Percentiles rank a stretch among this genome's conserved stretches.
Evolutionary conservation across 352 stramenopile genomes (phyloP).

Genomic region (Phytophthora hibernalis): DNA sequence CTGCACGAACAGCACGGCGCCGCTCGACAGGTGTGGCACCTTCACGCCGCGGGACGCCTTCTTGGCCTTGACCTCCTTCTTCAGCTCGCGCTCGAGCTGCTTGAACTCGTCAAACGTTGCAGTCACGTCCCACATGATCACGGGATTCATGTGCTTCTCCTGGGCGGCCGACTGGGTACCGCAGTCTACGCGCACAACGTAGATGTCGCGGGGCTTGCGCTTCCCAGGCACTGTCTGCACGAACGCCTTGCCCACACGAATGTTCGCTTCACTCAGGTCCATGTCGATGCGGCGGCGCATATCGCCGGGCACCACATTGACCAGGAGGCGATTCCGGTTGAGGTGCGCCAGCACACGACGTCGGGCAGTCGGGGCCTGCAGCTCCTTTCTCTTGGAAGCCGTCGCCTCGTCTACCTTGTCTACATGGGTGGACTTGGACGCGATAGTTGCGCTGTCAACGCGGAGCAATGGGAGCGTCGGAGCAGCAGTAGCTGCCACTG

Average conservation of each 20-base stretch:
- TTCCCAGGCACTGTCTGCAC: conserved; percentile 41
- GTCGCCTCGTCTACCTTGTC: conserved; percentile 35
- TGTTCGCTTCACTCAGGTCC: conserved; percentile 55
- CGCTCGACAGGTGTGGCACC: conserved; percentile 74
- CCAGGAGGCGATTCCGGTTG: conserved; percentile 43
- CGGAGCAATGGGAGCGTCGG: conserved; percentile 44
- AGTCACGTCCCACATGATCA: conserved; percentile 87
- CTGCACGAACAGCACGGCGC: conserved; percentile 74
- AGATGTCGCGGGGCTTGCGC: conserved; percentile 66
- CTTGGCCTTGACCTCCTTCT: conserved; percentile 69
- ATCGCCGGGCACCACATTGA: conserved; percentile 67
- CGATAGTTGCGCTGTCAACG: conserved; percentile 22
- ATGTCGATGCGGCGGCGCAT: conserved; percentile 63
- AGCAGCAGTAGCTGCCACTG: neutral
- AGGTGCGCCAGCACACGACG: conserved; percentile 56
- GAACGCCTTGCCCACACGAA: conserved; percentile 85
- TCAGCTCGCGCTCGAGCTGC: conserved; percentile 70
- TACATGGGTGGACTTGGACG: conserved; percentile 25
- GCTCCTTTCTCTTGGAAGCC: conserved; percentile 38
- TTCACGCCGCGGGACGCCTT: conserved; percentile 45
- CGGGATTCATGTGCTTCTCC: conserved; percentile 88
- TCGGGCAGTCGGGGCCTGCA: conserved; percentile 47
- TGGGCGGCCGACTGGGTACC: conserved; percentile 27
- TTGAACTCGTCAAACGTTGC: conserved; percentile 83
- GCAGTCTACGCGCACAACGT: conserved; percentile 83